Conservation (phyloP, 257 asterid genomes). For the Solanum paucissectum region DNA sequence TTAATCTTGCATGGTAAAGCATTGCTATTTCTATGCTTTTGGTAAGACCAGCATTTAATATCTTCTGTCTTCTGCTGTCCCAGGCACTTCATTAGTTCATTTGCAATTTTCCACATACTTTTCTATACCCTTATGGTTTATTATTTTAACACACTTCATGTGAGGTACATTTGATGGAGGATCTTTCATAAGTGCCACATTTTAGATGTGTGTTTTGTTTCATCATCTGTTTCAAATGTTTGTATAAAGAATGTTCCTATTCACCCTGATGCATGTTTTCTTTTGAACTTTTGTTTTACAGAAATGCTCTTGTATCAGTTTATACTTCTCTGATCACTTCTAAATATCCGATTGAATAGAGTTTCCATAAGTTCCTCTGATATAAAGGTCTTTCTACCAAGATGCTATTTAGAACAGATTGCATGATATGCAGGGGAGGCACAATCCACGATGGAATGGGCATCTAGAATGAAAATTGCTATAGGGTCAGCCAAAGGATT, state of each 20-base stretch:
- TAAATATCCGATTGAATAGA: neutral
- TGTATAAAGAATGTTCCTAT: neutral
- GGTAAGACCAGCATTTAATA: neutral
- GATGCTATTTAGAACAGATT: neutral
- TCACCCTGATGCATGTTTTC: neutral
- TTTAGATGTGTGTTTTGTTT: neutral
- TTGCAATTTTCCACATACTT: neutral
- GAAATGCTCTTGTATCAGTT: neutral
- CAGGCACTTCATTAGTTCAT: neutral
- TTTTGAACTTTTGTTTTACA: neutral
- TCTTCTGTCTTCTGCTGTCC: neutral
- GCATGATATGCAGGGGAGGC: constrained; percentile 18
- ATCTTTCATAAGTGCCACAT: neutral
- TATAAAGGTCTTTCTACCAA: neutral
- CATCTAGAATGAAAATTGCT: constrained; percentile 42
- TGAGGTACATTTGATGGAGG: neutral
- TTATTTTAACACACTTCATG: neutral
- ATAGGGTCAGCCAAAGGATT: constrained; percentile 53
- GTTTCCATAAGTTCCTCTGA: no score
- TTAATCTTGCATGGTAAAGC: neutral
- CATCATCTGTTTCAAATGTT: neutral
- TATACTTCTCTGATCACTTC: neutral
- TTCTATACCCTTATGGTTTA: neutral
- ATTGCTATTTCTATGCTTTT: neutral
- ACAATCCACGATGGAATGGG: constrained; percentile 30